Base-by-base conservation (phyloP, 129 eudicot species). In the Flaveria linearis region DNA sequence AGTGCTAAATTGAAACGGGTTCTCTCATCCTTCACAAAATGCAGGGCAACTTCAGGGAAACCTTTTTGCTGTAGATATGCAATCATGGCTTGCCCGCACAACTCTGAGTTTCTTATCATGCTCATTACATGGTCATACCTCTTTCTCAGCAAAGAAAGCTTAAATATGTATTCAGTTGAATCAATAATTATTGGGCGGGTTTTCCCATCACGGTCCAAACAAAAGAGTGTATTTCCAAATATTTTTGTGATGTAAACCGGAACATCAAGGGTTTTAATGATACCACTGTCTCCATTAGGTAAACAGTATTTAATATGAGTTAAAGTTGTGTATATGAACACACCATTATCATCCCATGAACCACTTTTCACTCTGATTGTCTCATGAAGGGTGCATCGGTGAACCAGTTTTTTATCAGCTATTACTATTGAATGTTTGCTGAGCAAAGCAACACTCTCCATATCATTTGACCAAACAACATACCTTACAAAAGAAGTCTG, bases 41-140 rank as follows among this genome's bases (percentile, higher is more conserved):
- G 88, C 15, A 87, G 80, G 16, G 92, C 92, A 55, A 87, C 92
- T 57, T 88, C 89, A 4, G 92, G 92, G 57, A 88, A 88, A 7
- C 92, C 92, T 67, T 88, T 88, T 80, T 88, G 92, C 75, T 88
- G 92, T 22, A 88, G 67, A 76, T 88, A 88, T 0, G 92, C 92
- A 67, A 88, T 88, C 92, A 88, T 85, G 22, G 92, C 89, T 75
- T 88, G 92, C 30, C 92, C 92, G 72, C 92, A 88, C 14, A 88
- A 77, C 69, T 88, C 89, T 4, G 92, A 88, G 75, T 85, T 88
- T 28, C 75, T 81, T 49, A 88, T 88, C 92, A 88, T 88, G 64
- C 83, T 78, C 92, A 88, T 88, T 36, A 88, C 92, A 71, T 88
- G 87, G 57, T 88, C 92, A 58, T 82, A 88, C 72, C 85, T 85